These are phyloP conservation scores for Aspergillus steynii DNA, from an alignment of 495 filamentous ascomycete genomes.

Conservation along the genomic window DNA sequence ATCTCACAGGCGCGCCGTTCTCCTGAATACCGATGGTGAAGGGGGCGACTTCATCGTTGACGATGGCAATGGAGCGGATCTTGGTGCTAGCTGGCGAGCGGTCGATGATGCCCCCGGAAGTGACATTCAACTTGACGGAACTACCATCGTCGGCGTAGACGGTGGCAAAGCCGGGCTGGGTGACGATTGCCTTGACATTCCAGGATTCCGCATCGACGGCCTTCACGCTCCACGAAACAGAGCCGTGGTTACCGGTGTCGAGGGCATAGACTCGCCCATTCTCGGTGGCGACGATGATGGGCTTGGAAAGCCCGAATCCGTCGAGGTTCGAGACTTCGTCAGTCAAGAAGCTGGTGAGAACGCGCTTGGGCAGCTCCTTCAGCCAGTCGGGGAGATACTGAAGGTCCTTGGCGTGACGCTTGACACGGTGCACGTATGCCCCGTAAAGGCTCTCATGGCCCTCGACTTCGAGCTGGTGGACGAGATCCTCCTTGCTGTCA, in stretches of 20 bases:
- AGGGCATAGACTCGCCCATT: slow-evolving; percentile 78
- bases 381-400: slow-evolving; percentile 76
- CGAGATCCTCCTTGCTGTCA: slow-evolving; percentile 69
- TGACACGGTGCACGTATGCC: slow-evolving; percentile 86
- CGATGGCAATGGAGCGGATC: slow-evolving; percentile 34
- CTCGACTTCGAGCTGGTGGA: slow-evolving; percentile 79
- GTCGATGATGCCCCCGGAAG: slow-evolving; percentile 56
- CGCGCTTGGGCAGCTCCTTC: slow-evolving; percentile 59
- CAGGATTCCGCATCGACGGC: slow-evolving; percentile 60
- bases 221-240: slow-evolving; percentile 71
- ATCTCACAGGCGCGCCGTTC: slow-evolving; percentile 35
- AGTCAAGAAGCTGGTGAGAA: slow-evolving; percentile 67
- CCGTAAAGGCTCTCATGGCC: slow-evolving; percentile 73
- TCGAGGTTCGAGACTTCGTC: slow-evolving; percentile 65
- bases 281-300: slow-evolving; percentile 77
- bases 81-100: slow-evolving; percentile 31
- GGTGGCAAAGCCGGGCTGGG: slow-evolving; percentile 56
- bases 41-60: slow-evolving; percentile 26
- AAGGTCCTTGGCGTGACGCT: slow-evolving; percentile 78
- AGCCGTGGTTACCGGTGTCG: slow-evolving; percentile 72
- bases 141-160: slow-evolving; percentile 60
- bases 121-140: slow-evolving; percentile 54
- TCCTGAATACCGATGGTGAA: slow-evolving; percentile 30
- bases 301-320: slow-evolving; percentile 84
- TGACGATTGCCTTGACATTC: slow-evolving; percentile 67